Conservation (phyloP, 2,329 filamentous ascomycete genomes). For the Aciculosporium take region DNA sequence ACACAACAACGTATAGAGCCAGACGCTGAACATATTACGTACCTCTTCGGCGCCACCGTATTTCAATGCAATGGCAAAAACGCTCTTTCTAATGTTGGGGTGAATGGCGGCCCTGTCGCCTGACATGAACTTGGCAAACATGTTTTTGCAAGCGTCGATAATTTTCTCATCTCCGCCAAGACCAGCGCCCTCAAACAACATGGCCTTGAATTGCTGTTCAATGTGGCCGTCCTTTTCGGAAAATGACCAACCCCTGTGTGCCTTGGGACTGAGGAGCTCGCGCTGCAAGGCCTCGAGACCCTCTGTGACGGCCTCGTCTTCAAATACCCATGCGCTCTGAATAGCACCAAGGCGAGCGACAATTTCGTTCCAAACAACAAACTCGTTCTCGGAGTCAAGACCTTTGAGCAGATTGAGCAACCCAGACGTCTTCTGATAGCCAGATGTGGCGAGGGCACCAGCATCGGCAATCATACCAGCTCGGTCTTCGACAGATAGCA, state of each 20-base stretch:
- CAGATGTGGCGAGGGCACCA: slow-evolving; percentile 74
- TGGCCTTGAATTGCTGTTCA: slow-evolving; percentile 83
- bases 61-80: slow-evolving; percentile 72
- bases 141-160: slow-evolving; percentile 68
- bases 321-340: slow-evolving; percentile 66
- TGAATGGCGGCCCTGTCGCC: slow-evolving; percentile 75
- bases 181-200: slow-evolving; percentile 77
- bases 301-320: slow-evolving; percentile 57
- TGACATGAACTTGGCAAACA: slow-evolving; percentile 72
- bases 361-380: slow-evolving; percentile 92
- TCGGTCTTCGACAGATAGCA: slow-evolving; percentile 76
- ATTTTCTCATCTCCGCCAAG: slow-evolving; percentile 66
- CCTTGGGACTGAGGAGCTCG: slow-evolving; percentile 61
- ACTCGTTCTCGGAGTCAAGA: slow-evolving; percentile 71
- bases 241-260: slow-evolving; percentile 84
- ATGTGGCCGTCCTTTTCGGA: slow-evolving; percentile 75
- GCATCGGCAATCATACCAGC: slow-evolving; percentile 93
- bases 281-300: slow-evolving; percentile 74
- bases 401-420: slow-evolving; percentile 73
- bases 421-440: slow-evolving; percentile 87
- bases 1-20: background rate
- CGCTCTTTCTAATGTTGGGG: slow-evolving; percentile 76
- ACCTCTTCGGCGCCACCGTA: slow-evolving; percentile 75
- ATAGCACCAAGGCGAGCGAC: slow-evolving; percentile 64
- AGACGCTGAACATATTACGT: slow-evolving; percentile 16